Percentiles rank a stretch among this genome's conserved stretches.
These are phyloP conservation scores for Leccinum subspadiceum DNA, from an alignment of 1,284 basidiomycete species.

Conservation along the genomic window DNA sequence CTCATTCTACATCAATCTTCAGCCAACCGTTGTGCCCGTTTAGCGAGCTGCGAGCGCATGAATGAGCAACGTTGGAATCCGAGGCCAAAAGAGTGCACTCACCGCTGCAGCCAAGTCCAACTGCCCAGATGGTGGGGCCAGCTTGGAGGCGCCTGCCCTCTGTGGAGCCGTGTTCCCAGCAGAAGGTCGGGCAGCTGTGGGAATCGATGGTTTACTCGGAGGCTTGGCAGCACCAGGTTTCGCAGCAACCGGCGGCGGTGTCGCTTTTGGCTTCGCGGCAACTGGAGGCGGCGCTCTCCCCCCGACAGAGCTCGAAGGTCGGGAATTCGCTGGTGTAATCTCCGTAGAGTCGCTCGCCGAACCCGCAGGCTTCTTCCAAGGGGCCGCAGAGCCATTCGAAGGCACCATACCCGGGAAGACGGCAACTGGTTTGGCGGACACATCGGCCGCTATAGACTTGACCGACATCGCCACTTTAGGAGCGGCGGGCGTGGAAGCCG, in stretches of 20 bases:
- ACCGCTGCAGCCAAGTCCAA: constrained; percentile 81
- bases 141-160: constrained; percentile 41
- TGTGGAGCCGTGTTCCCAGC: constrained; percentile 45
- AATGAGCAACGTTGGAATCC: constrained; percentile 2
- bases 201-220: constrained; percentile 57
- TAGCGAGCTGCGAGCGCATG: constrained; percentile 53
- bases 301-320: constrained; percentile 53
- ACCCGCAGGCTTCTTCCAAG: constrained; percentile 65
- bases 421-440: constrained; percentile 64
- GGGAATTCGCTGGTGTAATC: constrained; percentile 50
- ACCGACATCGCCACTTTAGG: constrained; percentile 39
- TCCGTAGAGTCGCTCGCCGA: constrained; percentile 35
- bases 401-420: constrained; percentile 72
- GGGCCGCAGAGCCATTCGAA: constrained; percentile 63
- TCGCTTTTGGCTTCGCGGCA: constrained; percentile 51
- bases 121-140: constrained; percentile 54
- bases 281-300: constrained; percentile 48
- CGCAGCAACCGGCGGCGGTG: constrained; percentile 51
- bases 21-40: constrained; percentile 61
- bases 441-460: constrained; percentile 51
- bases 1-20: constrained; percentile 37
- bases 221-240: constrained; percentile 50
- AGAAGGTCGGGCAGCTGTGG: constrained; percentile 52
- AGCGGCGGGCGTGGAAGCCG: constrained; percentile 33
- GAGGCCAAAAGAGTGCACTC: constrained; percentile 32